Percentiles rank a stretch among this genome's conserved stretches.
phyloP scores from a whole-genome alignment of 2,329 filamentous ascomycete genomes.

The Ascochyta clinopodiicola region DNA sequence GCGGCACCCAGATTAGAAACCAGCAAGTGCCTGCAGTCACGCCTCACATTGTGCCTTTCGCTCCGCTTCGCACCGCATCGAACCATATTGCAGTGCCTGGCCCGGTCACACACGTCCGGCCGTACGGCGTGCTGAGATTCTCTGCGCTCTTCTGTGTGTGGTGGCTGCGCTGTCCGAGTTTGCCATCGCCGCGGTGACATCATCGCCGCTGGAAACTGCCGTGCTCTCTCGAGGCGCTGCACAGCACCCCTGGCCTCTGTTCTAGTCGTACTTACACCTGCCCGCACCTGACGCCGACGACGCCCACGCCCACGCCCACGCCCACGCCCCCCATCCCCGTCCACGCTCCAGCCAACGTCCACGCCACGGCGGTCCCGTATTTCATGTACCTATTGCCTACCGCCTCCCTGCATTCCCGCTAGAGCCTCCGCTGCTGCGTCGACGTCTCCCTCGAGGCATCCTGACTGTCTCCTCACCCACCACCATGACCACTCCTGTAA shows the following conservation, averaged over 20 bases:
- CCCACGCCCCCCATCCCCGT: too few relatives aligned
- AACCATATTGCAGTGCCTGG: too few relatives aligned
- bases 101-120: background rate
- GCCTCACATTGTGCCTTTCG: background rate
- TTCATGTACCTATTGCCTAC: constrained; percentile 34
- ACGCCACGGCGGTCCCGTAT: constrained; percentile 22
- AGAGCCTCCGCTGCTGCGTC: constrained; percentile 26
- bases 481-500: constrained; percentile 45
- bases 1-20: constrained; percentile 3
- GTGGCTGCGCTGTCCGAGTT: constrained; percentile 12
- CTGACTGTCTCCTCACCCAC: background rate
- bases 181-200: constrained; percentile 16
- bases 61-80: too few relatives aligned
- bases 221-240: constrained; percentile 2
- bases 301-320: background rate
- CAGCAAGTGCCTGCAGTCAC: constrained; percentile 7
- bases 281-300: constrained; percentile 15
- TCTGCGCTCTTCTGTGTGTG: constrained; percentile 2
- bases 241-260: constrained; percentile 2
- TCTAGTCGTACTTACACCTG: background rate
- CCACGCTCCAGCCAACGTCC: too few relatives aligned
- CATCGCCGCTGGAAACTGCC: constrained; percentile 12
- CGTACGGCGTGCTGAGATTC: too few relatives aligned
- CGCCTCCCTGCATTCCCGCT: constrained; percentile 8
- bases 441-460: constrained; percentile 5